Percentiles rank a stretch among this genome's conserved stretches.
phyloP scores from a whole-genome alignment of 2,329 filamentous ascomycete genomes.

The Sporothrix brunneoviolacea region DNA sequence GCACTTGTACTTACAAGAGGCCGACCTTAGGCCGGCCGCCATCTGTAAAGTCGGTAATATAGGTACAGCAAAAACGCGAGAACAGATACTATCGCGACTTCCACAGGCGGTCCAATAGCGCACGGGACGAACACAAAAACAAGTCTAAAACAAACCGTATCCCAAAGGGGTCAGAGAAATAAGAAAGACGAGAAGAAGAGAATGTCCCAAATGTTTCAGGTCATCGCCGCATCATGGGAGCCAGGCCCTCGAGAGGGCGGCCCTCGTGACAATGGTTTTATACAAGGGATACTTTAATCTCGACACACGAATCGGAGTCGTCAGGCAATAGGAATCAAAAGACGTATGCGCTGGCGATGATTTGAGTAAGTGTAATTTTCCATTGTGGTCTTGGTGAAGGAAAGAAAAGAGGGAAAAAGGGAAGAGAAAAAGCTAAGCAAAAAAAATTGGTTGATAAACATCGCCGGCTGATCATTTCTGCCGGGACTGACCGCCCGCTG shows the following conservation, averaged over 20 bases:
- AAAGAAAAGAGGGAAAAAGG: conserved; percentile 19
- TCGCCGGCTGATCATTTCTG: neutral
- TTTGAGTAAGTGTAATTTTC: conserved; percentile 20
- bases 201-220: conserved; percentile 58
- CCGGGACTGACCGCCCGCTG: neutral
- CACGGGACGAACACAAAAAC: too few relatives aligned
- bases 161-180: too few relatives aligned
- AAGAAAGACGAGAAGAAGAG: neutral
- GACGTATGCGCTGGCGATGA: conserved; percentile 32
- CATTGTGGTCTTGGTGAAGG: conserved; percentile 26
- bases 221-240: conserved; percentile 63
- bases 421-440: conserved; percentile 1
- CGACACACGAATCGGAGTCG: conserved; percentile 49
- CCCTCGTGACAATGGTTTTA: conserved; percentile 66
- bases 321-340: conserved; percentile 34
- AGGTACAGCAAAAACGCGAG: too few relatives aligned
- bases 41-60: too few relatives aligned
- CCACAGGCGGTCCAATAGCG: too few relatives aligned
- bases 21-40: too few relatives aligned
- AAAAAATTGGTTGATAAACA: conserved; percentile 18
- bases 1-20: too few relatives aligned
- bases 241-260: conserved; percentile 44
- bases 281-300: conserved; percentile 51
- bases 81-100: too few relatives aligned
- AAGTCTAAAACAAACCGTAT: too few relatives aligned